phyloP scores from a whole-genome alignment of 164 flowering plant species.

The Cinnamomum micranthum region DNA sequence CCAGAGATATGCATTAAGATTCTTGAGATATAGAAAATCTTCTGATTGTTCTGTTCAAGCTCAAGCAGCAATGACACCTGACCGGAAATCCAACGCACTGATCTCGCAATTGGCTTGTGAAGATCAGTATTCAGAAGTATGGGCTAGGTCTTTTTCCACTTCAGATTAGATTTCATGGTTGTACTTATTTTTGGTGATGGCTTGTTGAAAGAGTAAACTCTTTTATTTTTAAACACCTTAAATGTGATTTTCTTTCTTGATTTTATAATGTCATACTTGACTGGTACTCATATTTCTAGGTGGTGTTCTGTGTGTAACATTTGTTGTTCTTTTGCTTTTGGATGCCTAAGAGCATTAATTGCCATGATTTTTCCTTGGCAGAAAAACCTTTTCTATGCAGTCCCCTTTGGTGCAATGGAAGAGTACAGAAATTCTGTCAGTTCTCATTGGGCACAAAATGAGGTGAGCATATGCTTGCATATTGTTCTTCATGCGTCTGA shows the following conservation, averaged over 20 bases:
- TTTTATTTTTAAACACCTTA: background rate
- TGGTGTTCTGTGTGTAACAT: background rate
- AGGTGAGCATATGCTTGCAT: constrained; percentile 37
- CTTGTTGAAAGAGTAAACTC: background rate
- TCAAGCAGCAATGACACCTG: constrained; percentile 67
- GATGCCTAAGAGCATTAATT: background rate
- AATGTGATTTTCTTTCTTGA: background rate
- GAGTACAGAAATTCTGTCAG: constrained; percentile 72
- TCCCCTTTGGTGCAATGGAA: constrained; percentile 74
- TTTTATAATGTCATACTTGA: background rate
- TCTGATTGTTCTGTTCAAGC: constrained; percentile 30
- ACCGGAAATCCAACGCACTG: constrained; percentile 45
- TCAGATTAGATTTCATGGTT: background rate
- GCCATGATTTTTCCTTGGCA: constrained; percentile 22
- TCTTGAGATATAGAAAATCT: constrained; percentile 50
- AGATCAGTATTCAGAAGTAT: constrained; percentile 63
- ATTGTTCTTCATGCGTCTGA: constrained; percentile 8
- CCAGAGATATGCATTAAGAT: constrained; percentile 72
- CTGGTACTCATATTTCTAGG: background rate
- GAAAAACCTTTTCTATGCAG: constrained; percentile 76
- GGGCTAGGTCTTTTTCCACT: constrained; percentile 14
- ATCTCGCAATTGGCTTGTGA: constrained; percentile 48
- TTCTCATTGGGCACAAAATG: constrained; percentile 43
- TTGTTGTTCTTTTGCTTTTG: background rate
- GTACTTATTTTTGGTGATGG: background rate